Conservation (phyloP, 305 asterid genomes). For the Fraxinus angustifolia region DNA sequence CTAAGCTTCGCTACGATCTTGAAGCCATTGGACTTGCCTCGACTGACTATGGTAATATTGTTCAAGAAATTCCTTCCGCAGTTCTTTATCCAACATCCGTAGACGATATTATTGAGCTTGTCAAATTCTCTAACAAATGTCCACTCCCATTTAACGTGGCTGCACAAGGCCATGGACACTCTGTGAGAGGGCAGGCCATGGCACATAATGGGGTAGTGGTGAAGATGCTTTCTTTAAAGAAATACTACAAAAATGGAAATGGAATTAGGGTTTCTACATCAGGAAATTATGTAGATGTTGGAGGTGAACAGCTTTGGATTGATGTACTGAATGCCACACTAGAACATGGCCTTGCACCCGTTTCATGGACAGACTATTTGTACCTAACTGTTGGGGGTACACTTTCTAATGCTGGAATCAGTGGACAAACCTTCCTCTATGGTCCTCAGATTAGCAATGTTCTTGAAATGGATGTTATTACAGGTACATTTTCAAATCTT, state of each 20-base stretch:
- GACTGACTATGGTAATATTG: conserved; percentile 53
- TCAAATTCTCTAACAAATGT: conserved; percentile 38
- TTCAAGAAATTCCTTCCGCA: conserved; percentile 40
- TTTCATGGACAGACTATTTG: conserved; percentile 72
- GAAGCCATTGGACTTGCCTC: conserved; percentile 35
- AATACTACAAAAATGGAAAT: background rate
- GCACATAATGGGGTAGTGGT: conserved; percentile 48
- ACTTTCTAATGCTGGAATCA: conserved; percentile 62
- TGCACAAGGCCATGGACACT: conserved; percentile 61
- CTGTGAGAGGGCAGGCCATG: conserved; percentile 59
- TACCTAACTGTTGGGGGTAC: conserved; percentile 70
- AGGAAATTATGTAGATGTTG: conserved; percentile 61
- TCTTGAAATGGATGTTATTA: conserved; percentile 17
- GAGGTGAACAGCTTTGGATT: conserved; percentile 61
- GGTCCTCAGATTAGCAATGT: conserved; percentile 77
- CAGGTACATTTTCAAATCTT: conserved; percentile 32
- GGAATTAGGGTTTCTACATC: conserved; percentile 35
- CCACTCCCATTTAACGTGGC: conserved; percentile 45
- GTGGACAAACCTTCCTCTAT: conserved; percentile 60
- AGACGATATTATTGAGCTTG: conserved; percentile 39
- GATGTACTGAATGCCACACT: conserved; percentile 37
- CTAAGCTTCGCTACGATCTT: conserved; percentile 30
- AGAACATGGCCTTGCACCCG: conserved; percentile 54
- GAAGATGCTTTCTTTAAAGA: conserved; percentile 36
- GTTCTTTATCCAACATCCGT: conserved; percentile 51